Evolutionary conservation across 139 green algal species (phyloP).

Genomic region (Tetradesmus obliquus): DNA sequence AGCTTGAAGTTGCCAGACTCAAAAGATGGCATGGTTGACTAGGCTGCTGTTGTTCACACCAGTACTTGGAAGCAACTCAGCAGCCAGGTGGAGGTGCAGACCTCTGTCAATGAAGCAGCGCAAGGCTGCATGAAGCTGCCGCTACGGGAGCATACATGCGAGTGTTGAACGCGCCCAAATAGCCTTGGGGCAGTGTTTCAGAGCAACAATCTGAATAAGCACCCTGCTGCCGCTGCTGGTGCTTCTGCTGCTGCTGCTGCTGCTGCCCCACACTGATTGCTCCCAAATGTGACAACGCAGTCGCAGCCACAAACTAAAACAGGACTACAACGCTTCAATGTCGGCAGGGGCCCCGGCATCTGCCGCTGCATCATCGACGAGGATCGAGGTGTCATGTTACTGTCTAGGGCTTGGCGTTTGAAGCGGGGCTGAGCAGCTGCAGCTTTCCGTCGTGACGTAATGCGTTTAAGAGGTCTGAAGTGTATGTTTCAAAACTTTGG

Average conservation of each 20-base stretch:
- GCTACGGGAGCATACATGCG: background rate
- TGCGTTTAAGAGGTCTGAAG: background rate
- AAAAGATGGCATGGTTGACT: background rate
- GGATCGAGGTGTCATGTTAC: background rate
- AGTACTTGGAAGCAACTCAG: no score
- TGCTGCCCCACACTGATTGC: background rate
- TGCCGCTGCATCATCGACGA: background rate
- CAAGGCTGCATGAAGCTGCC: background rate
- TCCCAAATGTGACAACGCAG: background rate
- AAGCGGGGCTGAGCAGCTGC: background rate
- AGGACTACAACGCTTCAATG: background rate
- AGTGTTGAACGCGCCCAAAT: no score
- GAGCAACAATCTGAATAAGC: no score
- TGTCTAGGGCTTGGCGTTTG: background rate
- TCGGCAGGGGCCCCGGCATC: background rate
- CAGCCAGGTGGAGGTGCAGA: background rate
- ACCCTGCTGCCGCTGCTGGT: background rate
- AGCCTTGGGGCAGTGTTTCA: no score
- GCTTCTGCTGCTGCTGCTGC: background rate
- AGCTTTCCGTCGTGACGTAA: background rate
- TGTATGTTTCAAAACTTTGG: background rate
- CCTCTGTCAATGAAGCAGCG: background rate
- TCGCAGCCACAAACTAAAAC: background rate
- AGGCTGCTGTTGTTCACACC: background rate
- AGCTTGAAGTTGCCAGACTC: constrained; percentile 28